Percentiles rank a stretch among this genome's conserved stretches.
These are phyloP conservation scores for Kwoniella sp. DNA, from an alignment of 768 basidiomycete genomes.

Conservation along the genomic window DNA sequence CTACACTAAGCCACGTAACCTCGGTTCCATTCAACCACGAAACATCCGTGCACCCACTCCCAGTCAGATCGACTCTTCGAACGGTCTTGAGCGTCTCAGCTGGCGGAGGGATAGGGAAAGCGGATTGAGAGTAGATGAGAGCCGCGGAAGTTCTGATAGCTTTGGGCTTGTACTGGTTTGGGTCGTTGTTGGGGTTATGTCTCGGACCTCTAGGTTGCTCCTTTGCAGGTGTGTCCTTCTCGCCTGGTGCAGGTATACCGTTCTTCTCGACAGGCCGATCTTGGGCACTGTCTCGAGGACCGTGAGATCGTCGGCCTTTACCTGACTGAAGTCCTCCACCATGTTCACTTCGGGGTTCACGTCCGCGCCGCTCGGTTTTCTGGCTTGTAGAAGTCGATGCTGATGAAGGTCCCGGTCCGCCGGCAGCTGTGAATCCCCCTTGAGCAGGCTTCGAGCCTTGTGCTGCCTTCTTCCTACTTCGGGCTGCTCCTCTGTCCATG, in stretches of 20 bases:
- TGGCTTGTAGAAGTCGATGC: background rate
- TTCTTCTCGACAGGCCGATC: background rate
- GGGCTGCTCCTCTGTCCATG: slow-evolving; percentile 52
- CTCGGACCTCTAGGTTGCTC: slow-evolving; percentile 4
- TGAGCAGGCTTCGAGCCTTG: background rate
- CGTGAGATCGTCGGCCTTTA: background rate
- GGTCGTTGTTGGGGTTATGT: slow-evolving; percentile 24
- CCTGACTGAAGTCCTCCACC: no score
- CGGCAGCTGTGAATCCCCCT: slow-evolving; percentile 4
- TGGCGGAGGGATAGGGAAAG: slow-evolving; percentile 39
- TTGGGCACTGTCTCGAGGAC: background rate
- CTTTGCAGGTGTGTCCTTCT: background rate
- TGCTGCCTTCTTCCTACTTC: slow-evolving; percentile 34
- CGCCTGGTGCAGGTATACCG: background rate
- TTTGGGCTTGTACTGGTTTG: slow-evolving; percentile 41
- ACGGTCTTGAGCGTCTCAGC: slow-evolving; percentile 26
- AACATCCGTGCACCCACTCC: slow-evolving; percentile 40
- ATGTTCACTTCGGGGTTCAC: background rate
- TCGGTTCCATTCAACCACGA: slow-evolving; percentile 31
- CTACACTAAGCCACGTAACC: slow-evolving; percentile 47
- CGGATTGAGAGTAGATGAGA: slow-evolving; percentile 35
- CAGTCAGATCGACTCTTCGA: slow-evolving; percentile 36
- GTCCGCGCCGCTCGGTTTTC: background rate
- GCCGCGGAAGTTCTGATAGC: slow-evolving; percentile 43
- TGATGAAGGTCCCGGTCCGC: slow-evolving; percentile 1